Evolutionary conservation across 2,329 filamentous ascomycete genomes (phyloP).

Genomic region (Corynespora cassiicola): DNA sequence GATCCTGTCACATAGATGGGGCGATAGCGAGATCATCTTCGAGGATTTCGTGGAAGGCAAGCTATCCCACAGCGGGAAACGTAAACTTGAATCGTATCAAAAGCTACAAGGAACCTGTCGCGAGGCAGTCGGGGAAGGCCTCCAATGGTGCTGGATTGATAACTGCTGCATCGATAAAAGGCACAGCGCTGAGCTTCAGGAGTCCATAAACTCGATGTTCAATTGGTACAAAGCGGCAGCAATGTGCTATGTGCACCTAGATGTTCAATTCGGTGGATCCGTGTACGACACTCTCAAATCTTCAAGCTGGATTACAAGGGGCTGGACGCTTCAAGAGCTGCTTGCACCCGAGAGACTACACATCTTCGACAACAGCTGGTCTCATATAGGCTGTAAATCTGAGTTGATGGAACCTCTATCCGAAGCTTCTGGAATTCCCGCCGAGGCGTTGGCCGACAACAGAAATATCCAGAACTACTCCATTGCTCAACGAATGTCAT

Average conservation of each 20-base stretch:
- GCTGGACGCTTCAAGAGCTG: conserved; percentile 18
- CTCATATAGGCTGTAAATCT: neutral
- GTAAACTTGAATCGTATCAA: no score
- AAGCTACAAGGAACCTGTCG: no score
- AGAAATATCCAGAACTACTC: neutral
- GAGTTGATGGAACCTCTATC: neutral
- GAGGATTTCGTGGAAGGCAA: conserved; percentile 6
- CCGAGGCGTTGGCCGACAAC: neutral
- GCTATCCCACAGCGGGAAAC: no score
- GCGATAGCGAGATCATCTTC: conserved; percentile 6
- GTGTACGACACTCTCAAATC: no score
- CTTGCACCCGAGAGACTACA: conserved; percentile 8
- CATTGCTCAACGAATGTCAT: conserved; percentile 19
- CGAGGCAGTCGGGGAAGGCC: no score
- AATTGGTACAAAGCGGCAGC: conserved; percentile 11
- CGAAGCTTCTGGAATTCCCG: neutral
- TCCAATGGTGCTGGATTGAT: conserved; percentile 4
- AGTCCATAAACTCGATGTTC: conserved; percentile 20
- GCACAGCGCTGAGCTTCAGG: conserved; percentile 14
- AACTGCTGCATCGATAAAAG: conserved; percentile 21
- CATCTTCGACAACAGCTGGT: conserved; percentile 10
- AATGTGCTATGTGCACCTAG: conserved; percentile 13
- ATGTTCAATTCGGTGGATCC: neutral
- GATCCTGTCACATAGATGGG: conserved; percentile 12
- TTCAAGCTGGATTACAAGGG: conserved; percentile 13